Conservation (phyloP, 192 early-diverging fungal genomes). For the Coemansia biformis region DNA sequence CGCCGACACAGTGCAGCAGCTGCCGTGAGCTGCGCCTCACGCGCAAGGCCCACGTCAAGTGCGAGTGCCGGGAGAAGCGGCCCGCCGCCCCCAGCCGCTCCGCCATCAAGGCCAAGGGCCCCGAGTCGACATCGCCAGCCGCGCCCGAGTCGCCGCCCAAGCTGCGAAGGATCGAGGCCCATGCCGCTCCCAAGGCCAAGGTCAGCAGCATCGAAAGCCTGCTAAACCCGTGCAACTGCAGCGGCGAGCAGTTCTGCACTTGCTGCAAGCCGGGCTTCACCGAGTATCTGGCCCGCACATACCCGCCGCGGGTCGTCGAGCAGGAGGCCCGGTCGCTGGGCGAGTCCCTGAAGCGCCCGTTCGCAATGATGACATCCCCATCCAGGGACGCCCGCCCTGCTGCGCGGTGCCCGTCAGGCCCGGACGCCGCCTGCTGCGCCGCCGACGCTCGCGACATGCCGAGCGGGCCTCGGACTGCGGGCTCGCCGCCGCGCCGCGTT, state of each 20-base stretch:
- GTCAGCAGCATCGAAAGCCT: constrained; percentile 33
- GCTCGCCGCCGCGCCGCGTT: too few relatives aligned
- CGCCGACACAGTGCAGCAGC: constrained; percentile 64
- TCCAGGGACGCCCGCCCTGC: too few relatives aligned
- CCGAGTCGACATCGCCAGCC: not conserved
- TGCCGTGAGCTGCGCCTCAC: constrained; percentile 66
- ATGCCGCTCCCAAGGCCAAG: not conserved
- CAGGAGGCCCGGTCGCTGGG: constrained; percentile 23
- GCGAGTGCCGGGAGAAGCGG: constrained; percentile 54
- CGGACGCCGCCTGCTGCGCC: constrained; percentile 6
- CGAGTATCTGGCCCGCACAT: constrained; percentile 32
- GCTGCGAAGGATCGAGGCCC: not conserved
- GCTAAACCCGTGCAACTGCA: constrained; percentile 50
- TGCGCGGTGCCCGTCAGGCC: constrained; percentile 5
- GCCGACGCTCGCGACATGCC: not conserved
- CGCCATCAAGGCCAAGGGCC: constrained; percentile 10
- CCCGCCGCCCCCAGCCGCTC: not conserved
- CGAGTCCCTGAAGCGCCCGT: constrained; percentile 5
- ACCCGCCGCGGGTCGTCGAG: constrained; percentile 30
- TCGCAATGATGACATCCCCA: not conserved
- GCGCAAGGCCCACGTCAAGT: constrained; percentile 64
- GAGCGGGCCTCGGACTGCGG: too few relatives aligned
- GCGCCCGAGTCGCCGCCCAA: too few relatives aligned
- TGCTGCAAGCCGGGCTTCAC: constrained; percentile 45
- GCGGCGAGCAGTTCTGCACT: constrained; percentile 27